These are phyloP conservation scores for Ophiostoma novo-ulmi DNA, from an alignment of 2,329 filamentous ascomycete genomes.

Conservation along the genomic window DNA sequence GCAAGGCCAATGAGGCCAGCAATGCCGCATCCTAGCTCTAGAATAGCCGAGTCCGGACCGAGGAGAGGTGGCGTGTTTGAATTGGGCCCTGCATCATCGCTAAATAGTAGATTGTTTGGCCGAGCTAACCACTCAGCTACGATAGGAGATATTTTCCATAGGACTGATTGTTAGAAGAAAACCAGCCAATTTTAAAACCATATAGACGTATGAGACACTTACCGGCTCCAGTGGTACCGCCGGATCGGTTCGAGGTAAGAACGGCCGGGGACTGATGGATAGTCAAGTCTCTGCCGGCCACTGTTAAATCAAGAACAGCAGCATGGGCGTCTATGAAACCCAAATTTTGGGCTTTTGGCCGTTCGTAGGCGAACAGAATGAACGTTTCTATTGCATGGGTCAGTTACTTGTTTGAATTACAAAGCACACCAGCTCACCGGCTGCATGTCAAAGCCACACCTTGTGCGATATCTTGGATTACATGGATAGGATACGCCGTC, in stretches of 20 bases:
- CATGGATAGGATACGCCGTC: not conserved
- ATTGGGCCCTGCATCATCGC: not conserved
- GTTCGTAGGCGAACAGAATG: constrained; percentile 70
- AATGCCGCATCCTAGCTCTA: constrained; percentile 87
- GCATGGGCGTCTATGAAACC: constrained; percentile 78
- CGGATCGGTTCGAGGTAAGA: constrained; percentile 67
- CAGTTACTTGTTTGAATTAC: constrained; percentile 3
- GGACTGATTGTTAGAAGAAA: constrained; percentile 46
- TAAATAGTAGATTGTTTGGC: constrained; percentile 58
- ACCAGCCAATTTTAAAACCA: not conserved
- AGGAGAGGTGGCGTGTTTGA: constrained; percentile 36
- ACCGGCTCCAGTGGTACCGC: constrained; percentile 52
- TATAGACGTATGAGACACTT: not conserved
- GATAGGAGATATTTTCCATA: constrained; percentile 86
- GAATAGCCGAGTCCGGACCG: constrained; percentile 50
- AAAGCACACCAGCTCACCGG: too few relatives aligned
- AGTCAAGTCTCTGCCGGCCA: constrained; percentile 64
- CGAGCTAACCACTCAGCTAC: constrained; percentile 75
- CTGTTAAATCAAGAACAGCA: constrained; percentile 54
- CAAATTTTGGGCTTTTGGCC: constrained; percentile 65
- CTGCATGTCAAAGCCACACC: too few relatives aligned
- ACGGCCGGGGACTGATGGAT: constrained; percentile 81
- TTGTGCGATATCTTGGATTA: not conserved
- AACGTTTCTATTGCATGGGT: constrained; percentile 67
- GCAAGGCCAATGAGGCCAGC: constrained; percentile 71